Base-by-base conservation (phyloP, 495 filamentous ascomycete genomes). In the Pyronema domesticum region DNA sequence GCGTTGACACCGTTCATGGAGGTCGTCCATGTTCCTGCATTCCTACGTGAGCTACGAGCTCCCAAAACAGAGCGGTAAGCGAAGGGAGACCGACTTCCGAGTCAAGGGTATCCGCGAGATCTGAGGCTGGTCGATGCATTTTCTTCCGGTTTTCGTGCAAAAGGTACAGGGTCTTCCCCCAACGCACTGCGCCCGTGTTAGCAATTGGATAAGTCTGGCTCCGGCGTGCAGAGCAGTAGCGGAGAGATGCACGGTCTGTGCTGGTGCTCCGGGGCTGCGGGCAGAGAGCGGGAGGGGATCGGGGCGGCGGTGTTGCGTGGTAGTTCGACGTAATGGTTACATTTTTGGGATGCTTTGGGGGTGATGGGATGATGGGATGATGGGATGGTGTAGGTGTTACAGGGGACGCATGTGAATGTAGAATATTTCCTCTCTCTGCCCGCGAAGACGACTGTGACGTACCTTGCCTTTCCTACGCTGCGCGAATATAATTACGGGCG, bases 71-170 rank as follows among this genome's bases (percentile, higher is more conserved):
- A 23, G 56, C 40, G 36, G 14, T 40, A 36, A 19, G n/a, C 37
- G 42, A 15, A 13, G 37, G 10, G n/a, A n/a, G n/a, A 59, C 61
- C 56, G 46, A 67, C 65, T 66, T 66, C 40, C 67, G 52, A 4
- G 67, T 69, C 15, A 68, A 40, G 30, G 66, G 64, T n/a, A 68
- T 65, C 23, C 66, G 57, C n/a, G 60, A 43, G 15, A 67, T 65
- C 11, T 58, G 59, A 40, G 59, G 55, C 39, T 62, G 56, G 36
- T 67, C 68, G 15, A 61, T 58, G 39, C 66, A 69, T 17, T 45
- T 55, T 47, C 58, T 59, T 17, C 57, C 57, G 46, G 61, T 51
- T 51, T 58, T 59, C 9, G 54, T 48, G 51, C 67, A 69, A 47
- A 60, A 68, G 11, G 54, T 45, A 48, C 67, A 68, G 13, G 64